phyloP scores from a whole-genome alignment of 371 early-diverging fungal species.

The Mortierella sp. region DNA sequence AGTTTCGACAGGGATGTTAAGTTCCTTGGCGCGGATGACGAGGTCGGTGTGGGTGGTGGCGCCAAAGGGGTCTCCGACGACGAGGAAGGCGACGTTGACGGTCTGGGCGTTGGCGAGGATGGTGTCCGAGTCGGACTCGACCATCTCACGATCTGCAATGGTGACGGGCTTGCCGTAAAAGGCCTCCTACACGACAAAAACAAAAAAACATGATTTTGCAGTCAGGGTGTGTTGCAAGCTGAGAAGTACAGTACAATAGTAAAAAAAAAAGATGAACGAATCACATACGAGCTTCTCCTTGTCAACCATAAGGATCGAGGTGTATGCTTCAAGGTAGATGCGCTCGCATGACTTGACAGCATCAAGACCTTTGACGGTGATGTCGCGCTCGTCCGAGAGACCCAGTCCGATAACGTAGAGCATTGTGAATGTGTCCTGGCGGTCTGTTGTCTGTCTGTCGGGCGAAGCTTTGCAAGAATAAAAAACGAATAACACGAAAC shows the following conservation, averaged over 20 bases:
- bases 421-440: conserved; percentile 60
- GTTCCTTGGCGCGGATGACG: conserved; percentile 93
- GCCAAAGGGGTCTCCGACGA: conserved; percentile 99
- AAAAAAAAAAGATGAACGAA: too few relatives aligned
- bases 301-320: conserved; percentile 92
- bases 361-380: conserved; percentile 96
- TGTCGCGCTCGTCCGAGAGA: conserved; percentile 96
- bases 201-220: too few relatives aligned
- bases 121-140: conserved; percentile 92
- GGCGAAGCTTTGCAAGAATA: background rate
- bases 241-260: too few relatives aligned
- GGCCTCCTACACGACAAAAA: conserved; percentile 70
- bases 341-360: conserved; percentile 89
- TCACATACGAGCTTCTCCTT: conserved; percentile 86
- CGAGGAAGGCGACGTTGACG: conserved; percentile 95
- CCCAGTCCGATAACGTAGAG: conserved; percentile 97
- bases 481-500: conserved; percentile 1
- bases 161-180: conserved; percentile 89
- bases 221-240: too few relatives aligned
- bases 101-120: conserved; percentile 92
- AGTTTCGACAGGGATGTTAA: conserved; percentile 83
- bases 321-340: conserved; percentile 99
- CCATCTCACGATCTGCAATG: conserved; percentile 96
- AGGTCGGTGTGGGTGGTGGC: conserved; percentile 99
- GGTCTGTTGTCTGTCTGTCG: background rate